A percentile compares a stretch with the other conserved stretches of the same genome.
Conservation (phyloP, 2,329 filamentous ascomycete genomes). For the Apiospora kogelbergensis region DNA sequence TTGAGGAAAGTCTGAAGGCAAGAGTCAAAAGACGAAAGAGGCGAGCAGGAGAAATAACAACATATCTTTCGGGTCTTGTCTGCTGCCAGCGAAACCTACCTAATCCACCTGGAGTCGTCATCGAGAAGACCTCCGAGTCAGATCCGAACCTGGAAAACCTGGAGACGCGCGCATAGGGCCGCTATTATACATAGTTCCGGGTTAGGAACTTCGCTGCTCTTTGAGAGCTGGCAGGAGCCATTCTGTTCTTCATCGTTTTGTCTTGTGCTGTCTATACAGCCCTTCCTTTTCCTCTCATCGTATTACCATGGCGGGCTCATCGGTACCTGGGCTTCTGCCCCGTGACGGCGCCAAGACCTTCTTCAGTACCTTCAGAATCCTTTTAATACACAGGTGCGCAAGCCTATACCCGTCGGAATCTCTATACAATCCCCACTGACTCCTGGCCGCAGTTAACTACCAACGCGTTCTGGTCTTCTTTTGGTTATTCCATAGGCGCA, state of each 20-base stretch:
- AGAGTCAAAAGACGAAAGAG: neutral
- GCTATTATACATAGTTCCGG: neutral
- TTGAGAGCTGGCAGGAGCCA: neutral
- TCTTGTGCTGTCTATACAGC: neutral
- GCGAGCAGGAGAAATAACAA: neutral
- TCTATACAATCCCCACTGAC: constrained; percentile 1
- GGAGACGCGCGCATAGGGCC: neutral
- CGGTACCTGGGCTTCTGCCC: neutral
- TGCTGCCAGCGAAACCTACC: neutral
- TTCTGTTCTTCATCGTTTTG: neutral
- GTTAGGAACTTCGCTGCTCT: neutral
- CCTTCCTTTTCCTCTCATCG: no score
- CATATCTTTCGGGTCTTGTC: neutral
- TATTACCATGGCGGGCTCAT: neutral
- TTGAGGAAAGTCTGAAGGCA: neutral
- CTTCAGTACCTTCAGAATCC: constrained; percentile 49
- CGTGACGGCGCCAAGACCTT: constrained; percentile 35
- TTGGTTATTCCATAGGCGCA: constrained; percentile 75
- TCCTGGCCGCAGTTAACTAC: constrained; percentile 35
- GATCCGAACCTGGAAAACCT: neutral
- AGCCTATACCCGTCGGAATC: neutral
- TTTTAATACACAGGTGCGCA: constrained; percentile 43
- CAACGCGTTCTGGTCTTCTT: constrained; percentile 70
- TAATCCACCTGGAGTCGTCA: neutral
- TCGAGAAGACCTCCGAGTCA: neutral